Evolutionary conservation across 1,284 basidiomycete species (phyloP).

Genomic region (Ustilago tritici): DNA sequence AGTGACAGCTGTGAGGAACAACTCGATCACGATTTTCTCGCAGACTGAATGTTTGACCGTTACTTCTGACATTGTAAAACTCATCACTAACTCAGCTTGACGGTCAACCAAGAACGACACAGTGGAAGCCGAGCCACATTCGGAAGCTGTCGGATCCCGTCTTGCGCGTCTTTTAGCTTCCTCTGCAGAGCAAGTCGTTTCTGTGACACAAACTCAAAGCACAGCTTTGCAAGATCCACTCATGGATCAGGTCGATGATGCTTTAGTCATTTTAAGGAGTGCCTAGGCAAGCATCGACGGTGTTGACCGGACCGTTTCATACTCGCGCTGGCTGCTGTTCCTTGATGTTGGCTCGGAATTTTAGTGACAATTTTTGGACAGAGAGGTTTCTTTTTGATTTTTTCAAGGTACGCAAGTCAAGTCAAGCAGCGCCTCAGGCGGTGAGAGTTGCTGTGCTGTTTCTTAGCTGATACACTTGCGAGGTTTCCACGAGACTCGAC

Average conservation of each 20-base stretch:
- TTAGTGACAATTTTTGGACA: not conserved
- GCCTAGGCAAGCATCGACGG: too few relatives aligned
- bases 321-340: not conserved
- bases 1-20: slow-evolving; percentile 1
- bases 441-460: not conserved
- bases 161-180: not conserved
- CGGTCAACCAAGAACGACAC: not conserved
- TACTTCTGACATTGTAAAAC: not conserved
- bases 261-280: too few relatives aligned
- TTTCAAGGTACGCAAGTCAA: not conserved
- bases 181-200: not conserved
- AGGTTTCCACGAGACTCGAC: not conserved
- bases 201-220: too few relatives aligned
- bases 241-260: too few relatives aligned
- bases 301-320: not conserved
- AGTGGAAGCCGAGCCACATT: not conserved
- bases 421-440: not conserved
- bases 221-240: too few relatives aligned
- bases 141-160: not conserved
- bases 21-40: slow-evolving; percentile 15
- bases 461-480: not conserved
- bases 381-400: not conserved
- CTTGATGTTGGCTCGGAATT: not conserved
- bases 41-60: not conserved
- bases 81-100: not conserved